Conservation (phyloP, 306 rosid genomes). For the apple (Malus domestica) region DNA sequence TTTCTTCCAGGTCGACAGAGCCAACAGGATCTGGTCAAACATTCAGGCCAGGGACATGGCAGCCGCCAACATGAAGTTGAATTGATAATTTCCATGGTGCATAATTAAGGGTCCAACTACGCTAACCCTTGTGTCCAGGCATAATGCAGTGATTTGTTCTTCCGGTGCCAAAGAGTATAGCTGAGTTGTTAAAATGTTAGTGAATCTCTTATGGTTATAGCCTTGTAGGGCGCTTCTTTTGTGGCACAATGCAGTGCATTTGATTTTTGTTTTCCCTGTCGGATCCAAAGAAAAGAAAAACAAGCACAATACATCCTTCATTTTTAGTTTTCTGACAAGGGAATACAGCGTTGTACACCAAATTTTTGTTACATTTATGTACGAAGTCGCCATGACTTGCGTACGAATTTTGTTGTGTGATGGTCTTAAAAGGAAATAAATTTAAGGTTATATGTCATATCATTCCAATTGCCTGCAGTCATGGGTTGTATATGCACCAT, state of each 20-base stretch:
- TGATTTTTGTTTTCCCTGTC: not conserved
- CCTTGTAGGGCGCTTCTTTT: not conserved
- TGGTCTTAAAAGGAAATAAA: not conserved
- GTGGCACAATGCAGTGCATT: not conserved
- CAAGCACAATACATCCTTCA: not conserved
- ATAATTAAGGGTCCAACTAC: not conserved
- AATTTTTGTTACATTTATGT: not conserved
- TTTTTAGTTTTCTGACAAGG: not conserved
- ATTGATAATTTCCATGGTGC: not conserved
- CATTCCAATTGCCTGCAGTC: not conserved
- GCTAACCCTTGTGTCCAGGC: not conserved
- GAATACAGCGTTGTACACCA: not conserved
- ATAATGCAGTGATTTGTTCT: not conserved
- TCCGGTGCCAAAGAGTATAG: not conserved
- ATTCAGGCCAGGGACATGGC: conserved; percentile 90
- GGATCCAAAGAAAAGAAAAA: not conserved
- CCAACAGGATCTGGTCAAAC: conserved; percentile 66
- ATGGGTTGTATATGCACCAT: no score
- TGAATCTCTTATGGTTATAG: not conserved
- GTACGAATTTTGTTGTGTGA: not conserved
- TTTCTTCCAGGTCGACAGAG: conserved; percentile 61
- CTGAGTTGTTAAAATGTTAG: not conserved
- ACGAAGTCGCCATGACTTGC: not conserved
- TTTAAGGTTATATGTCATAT: not conserved
- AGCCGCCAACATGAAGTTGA: conserved; percentile 67